Conservation (phyloP, 2,329 filamentous ascomycete species). For the Hysterium pulicare region DNA sequence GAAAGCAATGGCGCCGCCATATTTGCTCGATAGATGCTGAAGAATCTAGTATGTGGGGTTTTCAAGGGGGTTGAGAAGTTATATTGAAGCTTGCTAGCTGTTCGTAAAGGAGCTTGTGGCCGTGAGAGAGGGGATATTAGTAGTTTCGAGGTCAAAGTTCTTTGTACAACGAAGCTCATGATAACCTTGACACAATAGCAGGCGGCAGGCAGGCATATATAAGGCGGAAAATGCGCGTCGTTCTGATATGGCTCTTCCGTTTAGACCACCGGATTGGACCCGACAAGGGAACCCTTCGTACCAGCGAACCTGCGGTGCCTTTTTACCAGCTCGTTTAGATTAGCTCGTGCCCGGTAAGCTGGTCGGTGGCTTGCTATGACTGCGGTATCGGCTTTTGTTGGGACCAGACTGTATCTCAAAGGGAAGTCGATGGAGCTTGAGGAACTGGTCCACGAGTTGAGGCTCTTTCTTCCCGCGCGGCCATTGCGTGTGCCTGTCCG, state of each 20-base stretch:
- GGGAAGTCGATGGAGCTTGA: too few species aligned
- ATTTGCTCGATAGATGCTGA: background rate
- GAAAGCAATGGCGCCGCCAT: conserved; percentile 21
- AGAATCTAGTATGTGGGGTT: conserved; percentile 3
- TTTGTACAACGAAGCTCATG: conserved; percentile 4
- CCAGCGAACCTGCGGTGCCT: background rate
- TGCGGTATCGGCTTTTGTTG: too few species aligned
- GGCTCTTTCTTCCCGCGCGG: too few species aligned
- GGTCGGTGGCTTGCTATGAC: conserved; percentile 13
- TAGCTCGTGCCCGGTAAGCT: conserved; percentile 8
- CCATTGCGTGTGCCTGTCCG: too few species aligned
- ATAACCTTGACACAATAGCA: conserved; percentile 1
- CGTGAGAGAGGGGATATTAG: background rate
- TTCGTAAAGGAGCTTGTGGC: background rate
- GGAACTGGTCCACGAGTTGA: too few species aligned
- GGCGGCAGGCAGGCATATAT: conserved; percentile 8
- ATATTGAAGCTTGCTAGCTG: too few species aligned
- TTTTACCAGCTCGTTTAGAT: conserved; percentile 7
- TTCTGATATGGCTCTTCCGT: too few species aligned
- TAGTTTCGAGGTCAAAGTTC: conserved; percentile 4
- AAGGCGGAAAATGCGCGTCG: too few species aligned
- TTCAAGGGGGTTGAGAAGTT: background rate
- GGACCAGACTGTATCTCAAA: too few species aligned
- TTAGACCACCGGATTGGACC: background rate
- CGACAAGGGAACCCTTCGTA: conserved; percentile 4